Percentiles rank a stretch among this genome's conserved stretches.
Evolutionary conservation across 805 yeast species (phyloP).

Genomic region (Debaryomyces tyrocola): DNA sequence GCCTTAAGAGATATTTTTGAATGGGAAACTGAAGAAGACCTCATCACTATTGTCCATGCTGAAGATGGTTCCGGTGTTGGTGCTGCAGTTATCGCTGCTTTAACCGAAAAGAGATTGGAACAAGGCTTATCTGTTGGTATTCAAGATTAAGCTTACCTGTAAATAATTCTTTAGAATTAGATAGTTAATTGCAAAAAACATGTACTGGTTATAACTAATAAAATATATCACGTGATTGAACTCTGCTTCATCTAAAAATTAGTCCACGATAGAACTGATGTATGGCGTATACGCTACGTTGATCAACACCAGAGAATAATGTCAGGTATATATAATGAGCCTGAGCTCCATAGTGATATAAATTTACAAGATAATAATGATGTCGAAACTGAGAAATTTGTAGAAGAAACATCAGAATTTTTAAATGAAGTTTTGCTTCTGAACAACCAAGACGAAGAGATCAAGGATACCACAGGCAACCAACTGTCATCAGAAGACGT

Average conservation of each 20-base stretch:
- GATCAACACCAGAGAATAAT: background rate
- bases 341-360: background rate
- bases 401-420: background rate
- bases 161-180: no score
- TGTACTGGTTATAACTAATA: no score
- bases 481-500: slow-evolving; percentile 34
- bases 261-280: no score
- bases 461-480: slow-evolving; percentile 19
- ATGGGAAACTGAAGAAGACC: slow-evolving; percentile 70
- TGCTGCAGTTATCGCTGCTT: slow-evolving; percentile 96
- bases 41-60: slow-evolving; percentile 84
- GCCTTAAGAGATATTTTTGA: slow-evolving; percentile 87
- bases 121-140: slow-evolving; percentile 69
- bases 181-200: no score
- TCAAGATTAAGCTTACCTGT: background rate
- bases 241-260: no score
- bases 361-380: background rate
- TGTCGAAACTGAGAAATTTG: background rate
- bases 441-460: slow-evolving; percentile 4
- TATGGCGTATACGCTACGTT: no score
- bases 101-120: slow-evolving; percentile 76
- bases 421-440: background rate
- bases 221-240: no score
- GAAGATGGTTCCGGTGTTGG: slow-evolving; percentile 99
- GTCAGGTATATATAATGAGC: background rate